Evolutionary conservation across 2,329 filamentous ascomycete species (phyloP), one percentile per base, ranked within the genome.

Genomic region (Fusarium mundagurra): DNA sequence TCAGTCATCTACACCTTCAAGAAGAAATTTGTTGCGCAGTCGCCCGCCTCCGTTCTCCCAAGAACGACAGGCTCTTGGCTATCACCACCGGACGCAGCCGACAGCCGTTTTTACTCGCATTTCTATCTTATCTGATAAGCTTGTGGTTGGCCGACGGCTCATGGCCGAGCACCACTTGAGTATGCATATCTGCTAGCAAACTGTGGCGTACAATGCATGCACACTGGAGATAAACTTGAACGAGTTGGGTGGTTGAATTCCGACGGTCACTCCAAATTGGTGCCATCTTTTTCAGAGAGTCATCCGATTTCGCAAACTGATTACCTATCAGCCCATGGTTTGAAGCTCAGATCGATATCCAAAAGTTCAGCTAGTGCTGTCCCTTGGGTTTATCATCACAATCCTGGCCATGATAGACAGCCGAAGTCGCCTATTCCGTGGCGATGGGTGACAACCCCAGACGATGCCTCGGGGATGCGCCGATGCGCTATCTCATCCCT

Each of bases 51-150:
- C 67, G 71, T 61, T 38, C 20, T 57, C 24, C 39, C 55, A 57
- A 34, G 38, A 48, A 43, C 17, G 22, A 24, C 54, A 58, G 24
- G 27, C 27, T 24, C 41, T 50, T 18, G 45, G 38, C 41, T 67
- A 58, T 66, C 48, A 48, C 48, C 24, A 29, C 67, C 74, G 75
- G 75, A 75, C 50, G 53, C 58, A 62, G 75, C 75, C 75, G 75
- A 73, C 63, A 61, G 50, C 75, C 75, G 75, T 41, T 39, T 70
- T 43, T 34, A 20, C 44, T 43, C 14, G 11, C 29, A 57, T 31
- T 29, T 45, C 53, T 63, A 74, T 64, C 69, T 64, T 75, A 75
- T 75, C 72, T 72, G 72, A 73, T 72, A 74, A 51, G 51, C 29
- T 36, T 48, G 13, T 36, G 64, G 60, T 64, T 70, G 61, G 44